Evolutionary conservation across 768 basidiomycete genomes (phyloP), one percentile per base, ranked within the genome.

Genomic region (Sistotremastrum suecicum): DNA sequence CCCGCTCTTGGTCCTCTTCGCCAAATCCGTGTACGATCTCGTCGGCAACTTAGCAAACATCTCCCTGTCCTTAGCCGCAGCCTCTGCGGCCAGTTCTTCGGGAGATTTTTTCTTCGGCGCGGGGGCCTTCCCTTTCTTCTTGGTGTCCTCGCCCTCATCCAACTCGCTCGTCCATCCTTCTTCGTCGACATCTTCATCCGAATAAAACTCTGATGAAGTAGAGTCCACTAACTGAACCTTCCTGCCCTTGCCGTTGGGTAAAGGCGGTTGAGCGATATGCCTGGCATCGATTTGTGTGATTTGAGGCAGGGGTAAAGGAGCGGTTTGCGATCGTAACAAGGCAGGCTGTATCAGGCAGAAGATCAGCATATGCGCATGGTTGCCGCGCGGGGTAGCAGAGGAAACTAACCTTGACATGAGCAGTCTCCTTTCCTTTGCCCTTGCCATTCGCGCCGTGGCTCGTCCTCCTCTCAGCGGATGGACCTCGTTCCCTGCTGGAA

Each of bases 41-140:
- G 73, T 69, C 1, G 82, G 83, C 9, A 78, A 68, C 61, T 87
- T 86, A 50, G 72, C 69, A 38, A 58, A 81, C 67, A 88, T 66
- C 9, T 88, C 81, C 31, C 73, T 71, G 52, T 80, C 73, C 11
- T 75, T 71, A 54, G 75, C 72, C 1, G 67, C 76, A 56, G 83
- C 80, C 48, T 73, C 53, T 0, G 75, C 79, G 4, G 81, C 83
- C 52, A 54, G 33, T 49, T 50, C 42, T 49, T 53, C 48, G 29
- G 34, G 35, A 49, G 52, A 45, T 52, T 55, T 51, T 43, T 51
- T 30, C 41, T 45, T 57, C 49, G 63, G 51, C 34, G 65, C 51
- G 41, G 53, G 46, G 52, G 64, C 61, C 46, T 66, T 62, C 54
- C 43, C 37, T 41, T 49, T 34, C 39, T 36, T 46, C 28, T 35